phyloP scores from a whole-genome alignment of 352 stramenopile species.

The Lagenidium giganteum region DNA sequence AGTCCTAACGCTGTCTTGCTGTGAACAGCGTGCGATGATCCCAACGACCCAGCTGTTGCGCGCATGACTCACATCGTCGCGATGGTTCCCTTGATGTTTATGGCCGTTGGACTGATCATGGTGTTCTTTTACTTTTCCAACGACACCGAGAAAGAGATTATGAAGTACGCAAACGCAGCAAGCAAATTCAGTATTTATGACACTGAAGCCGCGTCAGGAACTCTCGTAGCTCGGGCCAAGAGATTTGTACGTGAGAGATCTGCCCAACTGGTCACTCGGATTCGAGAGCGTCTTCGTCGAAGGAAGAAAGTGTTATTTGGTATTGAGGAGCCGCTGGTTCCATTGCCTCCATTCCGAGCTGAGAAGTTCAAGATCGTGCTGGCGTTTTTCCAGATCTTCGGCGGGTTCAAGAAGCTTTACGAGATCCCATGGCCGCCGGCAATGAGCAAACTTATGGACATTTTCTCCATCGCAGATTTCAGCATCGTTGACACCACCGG shows the following conservation, averaged over 20 bases:
- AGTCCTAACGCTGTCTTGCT: too few species aligned
- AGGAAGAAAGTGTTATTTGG: slow-evolving; percentile 45
- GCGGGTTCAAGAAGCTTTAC: slow-evolving; percentile 63
- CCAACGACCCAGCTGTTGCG: too few species aligned
- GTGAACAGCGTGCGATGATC: too few species aligned
- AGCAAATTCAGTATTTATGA: too few species aligned
- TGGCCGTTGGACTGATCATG: too few species aligned
- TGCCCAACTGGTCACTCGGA: too few species aligned
- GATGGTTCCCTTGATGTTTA: too few species aligned
- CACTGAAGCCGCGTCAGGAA: too few species aligned
- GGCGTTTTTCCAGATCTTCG: slow-evolving; percentile 81
- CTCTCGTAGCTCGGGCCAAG: too few species aligned
- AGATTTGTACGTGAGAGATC: too few species aligned
- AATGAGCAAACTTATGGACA: slow-evolving; percentile 52
- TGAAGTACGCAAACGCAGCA: too few species aligned
- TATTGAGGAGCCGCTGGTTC: slow-evolving; percentile 32
- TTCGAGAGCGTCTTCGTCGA: slow-evolving; percentile 25
- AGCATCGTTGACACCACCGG: slow-evolving; percentile 64
- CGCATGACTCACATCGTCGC: too few species aligned
- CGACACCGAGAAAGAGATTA: slow-evolving; percentile 20
- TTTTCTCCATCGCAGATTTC: slow-evolving; percentile 67
- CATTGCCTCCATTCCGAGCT: slow-evolving; percentile 46
- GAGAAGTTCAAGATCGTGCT: slow-evolving; percentile 80
- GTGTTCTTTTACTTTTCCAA: slow-evolving; percentile 13
- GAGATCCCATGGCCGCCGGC: slow-evolving; percentile 54